These are phyloP conservation scores for Paraconiothyrium sp. DNA, from an alignment of 2,329 filamentous ascomycete genomes.

Conservation along the genomic window DNA sequence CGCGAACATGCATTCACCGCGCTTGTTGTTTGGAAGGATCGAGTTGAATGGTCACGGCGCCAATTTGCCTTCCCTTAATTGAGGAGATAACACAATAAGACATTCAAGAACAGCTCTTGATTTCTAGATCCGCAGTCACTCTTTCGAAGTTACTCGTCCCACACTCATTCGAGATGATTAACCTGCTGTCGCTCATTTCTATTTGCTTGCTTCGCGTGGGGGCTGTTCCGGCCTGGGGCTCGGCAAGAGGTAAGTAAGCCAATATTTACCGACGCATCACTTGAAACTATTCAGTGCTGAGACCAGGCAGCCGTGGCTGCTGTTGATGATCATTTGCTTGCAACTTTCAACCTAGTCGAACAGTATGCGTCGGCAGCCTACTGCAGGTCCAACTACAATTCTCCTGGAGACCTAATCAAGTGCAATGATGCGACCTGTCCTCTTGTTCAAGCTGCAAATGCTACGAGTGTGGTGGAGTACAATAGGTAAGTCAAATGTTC, in stretches of 20 bases:
- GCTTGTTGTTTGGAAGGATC: slow-evolving; percentile 3
- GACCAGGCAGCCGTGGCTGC: slow-evolving; percentile 26
- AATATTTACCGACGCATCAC: background rate
- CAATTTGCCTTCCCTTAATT: background rate
- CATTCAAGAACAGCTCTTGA: background rate
- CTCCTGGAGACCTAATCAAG: slow-evolving; percentile 51
- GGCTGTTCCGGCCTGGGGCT: slow-evolving; percentile 40
- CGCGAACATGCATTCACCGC: slow-evolving; percentile 2
- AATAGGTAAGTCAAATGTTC: slow-evolving; percentile 23
- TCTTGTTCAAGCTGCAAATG: slow-evolving; percentile 56
- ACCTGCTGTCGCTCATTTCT: slow-evolving; percentile 11
- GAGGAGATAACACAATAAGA: background rate
- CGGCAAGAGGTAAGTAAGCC: slow-evolving; percentile 52
- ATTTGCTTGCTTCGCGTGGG: slow-evolving; percentile 7
- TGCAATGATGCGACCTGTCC: slow-evolving; percentile 61
- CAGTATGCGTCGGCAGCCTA: slow-evolving; percentile 65
- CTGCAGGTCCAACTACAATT: slow-evolving; percentile 58
- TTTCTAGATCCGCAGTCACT: background rate
- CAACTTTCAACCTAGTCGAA: slow-evolving; percentile 41
- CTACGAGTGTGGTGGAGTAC: slow-evolving; percentile 57
- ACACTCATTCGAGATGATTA: slow-evolving; percentile 15
- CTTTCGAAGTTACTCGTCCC: background rate
- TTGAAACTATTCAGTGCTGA: slow-evolving; percentile 11
- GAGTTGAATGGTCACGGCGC: background rate
- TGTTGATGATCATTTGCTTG: slow-evolving; percentile 31